Conservation (phyloP, 305 asterid species). For the Salvia sclarea region DNA sequence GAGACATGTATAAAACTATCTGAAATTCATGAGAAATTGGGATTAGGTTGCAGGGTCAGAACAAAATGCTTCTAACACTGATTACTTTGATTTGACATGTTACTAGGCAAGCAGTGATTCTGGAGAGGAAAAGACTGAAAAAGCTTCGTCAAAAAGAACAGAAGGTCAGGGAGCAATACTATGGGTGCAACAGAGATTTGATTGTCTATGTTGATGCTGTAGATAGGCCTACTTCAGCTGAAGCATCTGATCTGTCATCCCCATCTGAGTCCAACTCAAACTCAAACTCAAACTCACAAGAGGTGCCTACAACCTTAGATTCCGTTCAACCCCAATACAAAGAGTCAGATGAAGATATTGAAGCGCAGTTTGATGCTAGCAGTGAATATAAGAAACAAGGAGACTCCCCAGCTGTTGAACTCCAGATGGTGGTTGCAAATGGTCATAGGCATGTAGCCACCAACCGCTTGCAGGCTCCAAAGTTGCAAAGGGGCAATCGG, state of each 20-base stretch:
- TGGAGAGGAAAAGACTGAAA: conserved; percentile 69
- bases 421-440: conserved; percentile 36
- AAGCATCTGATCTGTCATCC: conserved; percentile 48
- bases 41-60: not conserved
- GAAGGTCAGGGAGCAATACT: conserved; percentile 51
- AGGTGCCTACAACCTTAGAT: conserved; percentile 34
- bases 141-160: conserved; percentile 77
- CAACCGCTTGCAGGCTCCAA: conserved; percentile 57
- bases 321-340: conserved; percentile 45
- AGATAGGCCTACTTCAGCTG: conserved; percentile 49
- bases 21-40: not conserved
- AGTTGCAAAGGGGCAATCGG: conserved; percentile 51
- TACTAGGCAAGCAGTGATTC: conserved; percentile 55
- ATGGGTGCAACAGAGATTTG: conserved; percentile 38
- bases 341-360: conserved; percentile 47
- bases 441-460: conserved; percentile 36
- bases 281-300: conserved; percentile 46
- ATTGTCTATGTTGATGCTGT: conserved; percentile 37
- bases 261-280: conserved; percentile 48
- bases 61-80: conserved; percentile 1
- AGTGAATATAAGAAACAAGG: conserved; percentile 39
- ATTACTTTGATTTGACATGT: conserved; percentile 26
- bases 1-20: not conserved
- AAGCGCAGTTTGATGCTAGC: conserved; percentile 42
- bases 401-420: conserved; percentile 47